Conservation (phyloP, 306 rosid genomes). For the Vigna angularis region DNA sequence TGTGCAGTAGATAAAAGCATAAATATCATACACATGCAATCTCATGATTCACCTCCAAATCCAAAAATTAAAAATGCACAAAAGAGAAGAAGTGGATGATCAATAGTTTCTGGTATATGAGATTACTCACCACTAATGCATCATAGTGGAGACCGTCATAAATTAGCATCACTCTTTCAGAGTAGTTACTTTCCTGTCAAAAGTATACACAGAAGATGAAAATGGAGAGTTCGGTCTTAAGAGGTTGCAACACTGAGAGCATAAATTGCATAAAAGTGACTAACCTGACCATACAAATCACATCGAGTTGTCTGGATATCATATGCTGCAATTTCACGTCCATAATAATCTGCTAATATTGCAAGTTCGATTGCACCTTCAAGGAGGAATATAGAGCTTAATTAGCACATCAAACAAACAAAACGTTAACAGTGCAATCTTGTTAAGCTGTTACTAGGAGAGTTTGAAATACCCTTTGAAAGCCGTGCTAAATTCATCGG, state of each 20-base stretch:
- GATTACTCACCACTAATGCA: slow-evolving; percentile 82
- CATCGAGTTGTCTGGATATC: slow-evolving; percentile 95
- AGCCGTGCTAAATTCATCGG: slow-evolving; percentile 12
- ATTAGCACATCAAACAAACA: slow-evolving; percentile 39
- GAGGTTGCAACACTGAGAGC: slow-evolving; percentile 36
- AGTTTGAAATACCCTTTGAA: slow-evolving; percentile 32
- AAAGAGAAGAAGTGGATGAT: slow-evolving; percentile 20
- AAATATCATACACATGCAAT: background rate
- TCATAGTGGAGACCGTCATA: slow-evolving; percentile 98
- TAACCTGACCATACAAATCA: slow-evolving; percentile 97
- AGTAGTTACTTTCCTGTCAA: slow-evolving; percentile 74
- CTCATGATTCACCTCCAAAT: slow-evolving; percentile 27
- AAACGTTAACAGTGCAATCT: slow-evolving; percentile 11
- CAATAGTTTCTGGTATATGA: slow-evolving; percentile 22
- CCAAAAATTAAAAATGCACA: background rate
- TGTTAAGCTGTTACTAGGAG: background rate
- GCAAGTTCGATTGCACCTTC: slow-evolving; percentile 97
- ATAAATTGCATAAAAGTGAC: slow-evolving; percentile 39
- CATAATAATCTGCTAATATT: slow-evolving; percentile 84
- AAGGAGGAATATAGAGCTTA: slow-evolving; percentile 32
- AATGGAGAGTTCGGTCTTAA: slow-evolving; percentile 35
- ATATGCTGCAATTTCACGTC: slow-evolving; percentile 92
- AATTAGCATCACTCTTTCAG: slow-evolving; percentile 86
- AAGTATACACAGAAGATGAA: slow-evolving; percentile 36
- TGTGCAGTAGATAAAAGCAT: slow-evolving; percentile 4